Percentiles rank a stretch among this genome's conserved stretches.
Conservation (phyloP, 1,284 basidiomycete genomes). For the Cryptococcus sp. region DNA sequence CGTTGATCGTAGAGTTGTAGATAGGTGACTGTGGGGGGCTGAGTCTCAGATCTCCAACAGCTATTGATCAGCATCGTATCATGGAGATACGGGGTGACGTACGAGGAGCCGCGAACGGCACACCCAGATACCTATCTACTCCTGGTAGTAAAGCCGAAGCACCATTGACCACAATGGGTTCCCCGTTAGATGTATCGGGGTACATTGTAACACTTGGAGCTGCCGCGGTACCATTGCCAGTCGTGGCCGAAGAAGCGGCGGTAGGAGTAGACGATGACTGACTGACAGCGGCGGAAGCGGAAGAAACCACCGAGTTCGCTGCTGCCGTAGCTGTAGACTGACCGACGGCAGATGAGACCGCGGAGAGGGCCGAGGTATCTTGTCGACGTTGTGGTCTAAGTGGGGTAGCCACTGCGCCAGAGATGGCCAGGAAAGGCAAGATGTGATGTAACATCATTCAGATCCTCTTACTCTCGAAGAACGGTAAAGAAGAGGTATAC, state of each 20-base stretch:
- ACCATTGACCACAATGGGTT: neutral
- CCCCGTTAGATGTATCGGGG: constrained; percentile 7
- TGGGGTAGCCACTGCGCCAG: too few relatives aligned
- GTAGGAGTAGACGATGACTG: neutral
- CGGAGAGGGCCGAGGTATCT: neutral
- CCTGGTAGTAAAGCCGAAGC: neutral
- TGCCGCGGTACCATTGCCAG: neutral
- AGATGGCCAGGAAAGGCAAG: too few relatives aligned
- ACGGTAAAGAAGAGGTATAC: too few relatives aligned
- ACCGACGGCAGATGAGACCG: neutral
- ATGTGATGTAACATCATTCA: too few relatives aligned
- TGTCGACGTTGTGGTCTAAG: too few relatives aligned
- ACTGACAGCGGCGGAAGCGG: neutral
- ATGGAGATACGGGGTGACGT: neutral
- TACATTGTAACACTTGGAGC: constrained; percentile 7
- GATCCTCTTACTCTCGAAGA: too few relatives aligned
- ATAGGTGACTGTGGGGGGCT: constrained; percentile 5
- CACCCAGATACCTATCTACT: constrained; percentile 51
- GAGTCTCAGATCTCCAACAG: constrained; percentile 10
- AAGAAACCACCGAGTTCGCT: neutral
- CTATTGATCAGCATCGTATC: constrained; percentile 1
- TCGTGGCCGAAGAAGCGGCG: neutral
- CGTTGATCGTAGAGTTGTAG: constrained; percentile 21
- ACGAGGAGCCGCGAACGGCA: constrained; percentile 63
- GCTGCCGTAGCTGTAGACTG: neutral